Evolutionary conservation across 106 monocot genomes (phyloP).

Genomic region (Narthecium ossifragum): DNA sequence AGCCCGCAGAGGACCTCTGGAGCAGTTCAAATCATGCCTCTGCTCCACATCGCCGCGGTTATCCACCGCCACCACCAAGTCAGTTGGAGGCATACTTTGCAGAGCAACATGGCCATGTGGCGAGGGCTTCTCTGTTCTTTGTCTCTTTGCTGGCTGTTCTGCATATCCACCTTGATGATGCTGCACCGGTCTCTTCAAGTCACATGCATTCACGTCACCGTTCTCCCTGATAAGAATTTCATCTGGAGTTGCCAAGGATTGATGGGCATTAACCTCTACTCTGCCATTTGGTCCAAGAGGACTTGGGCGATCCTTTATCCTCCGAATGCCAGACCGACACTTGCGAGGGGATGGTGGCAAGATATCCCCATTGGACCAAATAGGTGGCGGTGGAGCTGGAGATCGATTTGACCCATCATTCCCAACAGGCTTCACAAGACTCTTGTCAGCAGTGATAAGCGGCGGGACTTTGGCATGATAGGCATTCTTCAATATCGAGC

Average conservation of each 20-base stretch:
- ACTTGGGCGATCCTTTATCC: slow-evolving; percentile 30
- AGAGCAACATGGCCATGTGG: slow-evolving; percentile 3
- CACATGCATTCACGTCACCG: slow-evolving; percentile 21
- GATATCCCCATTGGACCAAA: slow-evolving; percentile 48
- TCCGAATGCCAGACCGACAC: slow-evolving; percentile 20
- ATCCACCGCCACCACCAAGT: slow-evolving; percentile 6
- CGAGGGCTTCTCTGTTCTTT: slow-evolving; percentile 18
- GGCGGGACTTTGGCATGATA: slow-evolving; percentile 35
- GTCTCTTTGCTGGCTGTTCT: slow-evolving; percentile 25
- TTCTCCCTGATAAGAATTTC: slow-evolving; percentile 21
- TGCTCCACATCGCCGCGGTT: slow-evolving; percentile 13
- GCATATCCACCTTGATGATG: slow-evolving; percentile 13
- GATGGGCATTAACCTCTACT: slow-evolving; percentile 15
- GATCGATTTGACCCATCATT: slow-evolving; percentile 12
- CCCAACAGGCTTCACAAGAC: slow-evolving; percentile 1
- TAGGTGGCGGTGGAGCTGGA: not conserved
- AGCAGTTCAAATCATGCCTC: slow-evolving; percentile 7
- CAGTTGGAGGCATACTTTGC: not conserved
- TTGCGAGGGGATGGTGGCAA: slow-evolving; percentile 29
- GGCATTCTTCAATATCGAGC: slow-evolving; percentile 53
- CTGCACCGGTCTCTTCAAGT: slow-evolving; percentile 36
- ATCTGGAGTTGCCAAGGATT: not conserved
- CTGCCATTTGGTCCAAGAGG: slow-evolving; percentile 46
- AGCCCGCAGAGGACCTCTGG: slow-evolving; percentile 37
- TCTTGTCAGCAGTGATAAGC: slow-evolving; percentile 4